Evolutionary conservation across 2,329 filamentous ascomycete genomes (phyloP), one percentile per base, ranked within the genome.

Genomic region (Ceratocystis huliohia): DNA sequence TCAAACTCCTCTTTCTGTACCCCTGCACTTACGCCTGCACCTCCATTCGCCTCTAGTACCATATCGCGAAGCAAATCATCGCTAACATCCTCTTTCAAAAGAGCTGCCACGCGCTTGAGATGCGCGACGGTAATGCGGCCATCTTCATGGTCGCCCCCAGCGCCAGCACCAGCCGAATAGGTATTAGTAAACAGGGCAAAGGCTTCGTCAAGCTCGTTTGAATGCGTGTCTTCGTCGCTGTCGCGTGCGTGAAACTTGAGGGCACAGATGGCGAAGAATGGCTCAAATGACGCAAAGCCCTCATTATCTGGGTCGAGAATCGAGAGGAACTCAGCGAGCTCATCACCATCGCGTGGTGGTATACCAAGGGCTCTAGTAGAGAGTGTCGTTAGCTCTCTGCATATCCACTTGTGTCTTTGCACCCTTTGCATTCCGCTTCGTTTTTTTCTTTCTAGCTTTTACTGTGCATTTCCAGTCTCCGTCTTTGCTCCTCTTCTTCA

Each of bases 1-100:
- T 91, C 88, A 76, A 96, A 96, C 73, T 96, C 90, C 64, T 88
- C 86, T 72, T 86, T 79, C 50, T 80, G 84, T 8, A 96, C 93
- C 6, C 88, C 90, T 66, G 79, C 82, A 46, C 80, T 83, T 10
- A 88, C 82, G 17, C 88, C 87, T 3, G 82, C 84, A 1, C 89
- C 91, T 2, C 89, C 89, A 75, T 95, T 96, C 62, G 93, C 94
- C 79, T 97, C 93, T 62, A 91, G 78, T 67, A 99, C 88, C 94
- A 99, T 99, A 78, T 96, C 91, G 77, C 84, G 85, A 73, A 99
- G 78, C 73, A 96, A 76, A 62, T 90, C 87, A 72, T 97, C 94
- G 68, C 84, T 84, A 28, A 96, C 86, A 69, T 87, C 90, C 76
- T 96, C 91, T 76, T 91, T 89, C 71, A 99, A 77, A 71, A 90